Base-by-base conservation (phyloP, 768 basidiomycete genomes). In the Auricularia sp. region DNA sequence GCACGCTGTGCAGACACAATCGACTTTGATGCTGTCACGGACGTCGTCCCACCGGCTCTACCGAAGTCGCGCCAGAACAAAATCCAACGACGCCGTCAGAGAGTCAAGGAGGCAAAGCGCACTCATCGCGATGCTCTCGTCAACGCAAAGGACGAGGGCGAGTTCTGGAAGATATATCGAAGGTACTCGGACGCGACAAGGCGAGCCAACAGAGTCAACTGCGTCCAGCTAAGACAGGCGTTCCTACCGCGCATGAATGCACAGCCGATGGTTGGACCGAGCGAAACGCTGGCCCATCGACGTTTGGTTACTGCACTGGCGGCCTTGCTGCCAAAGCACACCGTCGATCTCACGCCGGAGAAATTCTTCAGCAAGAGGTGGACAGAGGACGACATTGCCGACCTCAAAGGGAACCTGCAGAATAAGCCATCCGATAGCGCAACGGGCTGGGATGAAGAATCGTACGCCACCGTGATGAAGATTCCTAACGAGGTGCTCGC, bases 401-500 rank as follows among this genome's bases (percentile, higher is more conserved):
- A 16, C 18, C 10, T 51, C n/a, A 1, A 51, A 51, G 16, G 5
- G 1, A 16, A 16, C 47, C 1, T 51, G 1, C 5, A 16, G 47
- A 1, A 8, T 1, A 8, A 18, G 1, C 1, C 16, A 1, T 5
- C 4, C 1, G 47, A 21, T 3, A 51, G 47, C 3, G 47, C 47
- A 1, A 18, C 47, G 1, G 47, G 47, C 16, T 51, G 47, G 47
- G 47, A 51, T 5, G 47, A 51, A 16, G 21, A 12, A 1, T 1
- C 47, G 1, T 51, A 51, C 16, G 47, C 1, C 5, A 18, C 10
- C 1, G 47, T 3, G 5, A 1, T 51, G 16, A 8, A 16, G 21
- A 51, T 51, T 1, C 47, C 47, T 1, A 65, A 66, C 33, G 64
- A 62, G 34, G 71, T 73, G 43, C 75, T 74, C 64, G 76, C 29